A percentile compares a stretch with the other conserved stretches of the same genome.
These are phyloP conservation scores for Calonectria hongkongensis DNA, from an alignment of 2,329 filamentous ascomycete species.

Conservation along the genomic window DNA sequence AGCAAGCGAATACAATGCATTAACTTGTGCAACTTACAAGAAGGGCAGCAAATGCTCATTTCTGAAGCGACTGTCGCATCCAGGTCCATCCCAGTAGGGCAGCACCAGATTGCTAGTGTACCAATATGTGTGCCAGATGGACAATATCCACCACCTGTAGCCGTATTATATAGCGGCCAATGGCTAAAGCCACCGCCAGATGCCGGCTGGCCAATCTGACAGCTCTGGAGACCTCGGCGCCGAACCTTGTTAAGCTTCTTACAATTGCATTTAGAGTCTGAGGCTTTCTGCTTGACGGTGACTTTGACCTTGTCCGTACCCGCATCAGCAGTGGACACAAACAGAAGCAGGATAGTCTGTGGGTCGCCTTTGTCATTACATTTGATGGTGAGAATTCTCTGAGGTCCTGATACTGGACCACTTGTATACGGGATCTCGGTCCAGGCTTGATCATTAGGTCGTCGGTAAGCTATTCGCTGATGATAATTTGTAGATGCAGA, in stretches of 20 bases:
- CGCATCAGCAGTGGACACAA: constrained; percentile 34
- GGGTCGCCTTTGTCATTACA: constrained; percentile 35
- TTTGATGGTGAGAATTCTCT: constrained; percentile 8
- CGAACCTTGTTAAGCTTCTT: background rate
- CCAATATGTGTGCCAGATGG: constrained; percentile 36
- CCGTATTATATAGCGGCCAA: constrained; percentile 23
- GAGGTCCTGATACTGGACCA: background rate
- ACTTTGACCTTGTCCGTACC: constrained; percentile 31
- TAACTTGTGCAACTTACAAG: constrained; percentile 20
- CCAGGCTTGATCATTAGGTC: constrained; percentile 27
- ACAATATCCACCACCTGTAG: constrained; percentile 30
- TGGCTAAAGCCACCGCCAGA: constrained; percentile 39
- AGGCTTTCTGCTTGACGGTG: constrained; percentile 4
- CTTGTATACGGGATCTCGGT: constrained; percentile 27
- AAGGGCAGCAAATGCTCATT: constrained; percentile 44
- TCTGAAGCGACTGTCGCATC: constrained; percentile 17
- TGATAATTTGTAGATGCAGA: constrained; percentile 28
- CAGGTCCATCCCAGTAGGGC: constrained; percentile 40
- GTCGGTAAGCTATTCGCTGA: constrained; percentile 41
- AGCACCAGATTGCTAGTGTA: constrained; percentile 33
- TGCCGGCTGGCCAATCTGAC: background rate
- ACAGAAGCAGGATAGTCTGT: constrained; percentile 18
- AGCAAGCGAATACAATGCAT: background rate
- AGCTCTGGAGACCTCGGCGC: constrained; percentile 8
- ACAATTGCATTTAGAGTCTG: background rate